Evolutionary conservation across 2,329 filamentous ascomycete genomes (phyloP), one percentile per base, ranked within the genome.

Genomic region (Lithohypha guttulata): DNA sequence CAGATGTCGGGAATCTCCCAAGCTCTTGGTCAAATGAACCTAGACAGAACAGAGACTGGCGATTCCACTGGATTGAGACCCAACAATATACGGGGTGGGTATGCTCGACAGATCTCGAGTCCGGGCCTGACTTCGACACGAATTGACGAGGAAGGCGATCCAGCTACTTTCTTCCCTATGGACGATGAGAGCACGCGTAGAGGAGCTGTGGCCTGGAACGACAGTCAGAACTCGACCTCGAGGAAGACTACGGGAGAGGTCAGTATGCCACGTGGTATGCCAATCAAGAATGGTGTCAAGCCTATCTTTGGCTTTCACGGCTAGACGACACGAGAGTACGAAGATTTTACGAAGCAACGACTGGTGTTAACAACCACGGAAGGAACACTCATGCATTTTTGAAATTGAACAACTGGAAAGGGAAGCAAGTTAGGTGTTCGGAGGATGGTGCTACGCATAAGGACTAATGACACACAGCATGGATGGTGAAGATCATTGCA

Each of bases 141-240:
- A 40, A 66, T 69, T 21, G 66, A 69, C 42, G 56, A 59, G 36
- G 64, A 69, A 44, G 61, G 62, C 32, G 59, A 63, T 32, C 63
- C 65, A 32, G 49, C 66, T 17, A 63, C 68, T 38, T 69, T 69
- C 47, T 64, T 63, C 3, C 67, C 68, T 64, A 66, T 69, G 46
- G 66, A 68, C 44, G 65, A 68, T 48, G 65, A 68, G 44, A 63
- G 56, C 40, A 64, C 22, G 30, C 42, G 20, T 37, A 13, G 34
- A 18, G 31, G 8, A 6, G 29, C 26, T 25, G 22, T 30, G 5
- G 20, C 26, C 13, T 33, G 37, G 29, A 34, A 9, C n/a, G 29
- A 26, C 13, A 15, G n/a, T 33, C 29, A 40, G n/a, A 33, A 18
- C 15, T 8, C 36, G 9, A 32, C 15, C 11, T 32, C 27, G 10